Conservation (phyloP, 306 rosid genomes). For the Trifolium fragiferum region DNA sequence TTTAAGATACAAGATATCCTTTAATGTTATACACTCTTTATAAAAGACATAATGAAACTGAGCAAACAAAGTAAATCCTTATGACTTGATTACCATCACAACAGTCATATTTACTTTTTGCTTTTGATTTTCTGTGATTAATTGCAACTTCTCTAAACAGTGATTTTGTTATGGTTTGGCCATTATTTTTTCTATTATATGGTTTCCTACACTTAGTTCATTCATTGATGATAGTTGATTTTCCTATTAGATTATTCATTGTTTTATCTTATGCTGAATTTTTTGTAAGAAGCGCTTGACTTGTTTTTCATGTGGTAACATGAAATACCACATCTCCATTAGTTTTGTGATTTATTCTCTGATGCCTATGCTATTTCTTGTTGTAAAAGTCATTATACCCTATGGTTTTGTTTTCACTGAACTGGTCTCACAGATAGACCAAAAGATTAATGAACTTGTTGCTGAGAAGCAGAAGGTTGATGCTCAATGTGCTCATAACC, state of each 20-base stretch:
- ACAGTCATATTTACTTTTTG: no score
- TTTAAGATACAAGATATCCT: constrained; percentile 87
- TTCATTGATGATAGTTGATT: constrained; percentile 28
- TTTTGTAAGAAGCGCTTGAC: constrained; percentile 1
- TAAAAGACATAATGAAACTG: background rate
- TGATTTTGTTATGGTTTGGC: constrained; percentile 17
- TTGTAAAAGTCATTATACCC: constrained; percentile 17
- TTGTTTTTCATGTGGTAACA: constrained; percentile 27
- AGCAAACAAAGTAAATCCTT: constrained; percentile 25
- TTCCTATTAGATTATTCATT: constrained; percentile 22
- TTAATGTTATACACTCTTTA: constrained; percentile 29
- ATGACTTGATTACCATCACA: constrained; percentile 42
- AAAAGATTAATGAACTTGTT: constrained; percentile 75
- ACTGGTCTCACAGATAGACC: constrained; percentile 85
- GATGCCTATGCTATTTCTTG: constrained; percentile 33
- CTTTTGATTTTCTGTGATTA: constrained; percentile 19
- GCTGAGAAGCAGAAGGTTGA: constrained; percentile 96
- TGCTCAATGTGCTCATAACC: constrained; percentile 73
- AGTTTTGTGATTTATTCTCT: constrained; percentile 13
- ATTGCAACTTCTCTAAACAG: background rate
- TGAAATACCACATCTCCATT: background rate
- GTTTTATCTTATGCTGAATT: background rate
- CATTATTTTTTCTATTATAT: constrained; percentile 2
- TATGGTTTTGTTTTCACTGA: constrained; percentile 64
- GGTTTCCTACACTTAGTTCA: background rate